Evolutionary conservation across 371 early-diverging fungal genomes (phyloP).

Genomic region (Rhizopus arrhizus): DNA sequence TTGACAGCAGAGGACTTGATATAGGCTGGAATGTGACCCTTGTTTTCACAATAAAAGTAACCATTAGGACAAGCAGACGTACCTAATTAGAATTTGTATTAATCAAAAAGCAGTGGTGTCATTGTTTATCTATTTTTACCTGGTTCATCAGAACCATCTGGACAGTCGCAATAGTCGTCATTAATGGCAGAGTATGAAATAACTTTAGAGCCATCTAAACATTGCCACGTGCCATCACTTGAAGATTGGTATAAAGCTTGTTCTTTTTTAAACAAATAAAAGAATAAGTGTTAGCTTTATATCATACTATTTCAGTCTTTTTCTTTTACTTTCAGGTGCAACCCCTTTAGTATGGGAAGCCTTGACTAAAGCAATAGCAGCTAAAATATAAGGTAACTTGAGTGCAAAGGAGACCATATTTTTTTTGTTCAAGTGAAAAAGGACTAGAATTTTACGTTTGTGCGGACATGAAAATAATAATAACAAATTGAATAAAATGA

Average conservation of each 20-base stretch:
- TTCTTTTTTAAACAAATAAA: constrained; percentile 25
- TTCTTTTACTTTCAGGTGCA: constrained; percentile 36
- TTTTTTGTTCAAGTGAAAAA: too few relatives aligned
- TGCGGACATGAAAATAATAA: too few relatives aligned
- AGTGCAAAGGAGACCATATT: neutral
- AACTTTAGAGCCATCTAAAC: constrained; percentile 73
- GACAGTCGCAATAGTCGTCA: constrained; percentile 96
- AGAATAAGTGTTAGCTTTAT: constrained; percentile 1
- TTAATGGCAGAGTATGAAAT: constrained; percentile 79
- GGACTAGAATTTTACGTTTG: too few relatives aligned
- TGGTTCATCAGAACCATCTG: constrained; percentile 94
- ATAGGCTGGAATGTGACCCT: constrained; percentile 70
- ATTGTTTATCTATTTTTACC: constrained; percentile 48
- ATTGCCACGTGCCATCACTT: constrained; percentile 61
- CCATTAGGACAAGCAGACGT: constrained; percentile 88
- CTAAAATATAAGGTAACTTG: constrained; percentile 38
- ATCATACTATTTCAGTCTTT: constrained; percentile 1
- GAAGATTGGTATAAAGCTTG: constrained; percentile 38
- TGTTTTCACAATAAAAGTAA: constrained; percentile 81
- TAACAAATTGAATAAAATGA: too few relatives aligned
- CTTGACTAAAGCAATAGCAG: constrained; percentile 31
- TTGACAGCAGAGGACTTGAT: constrained; percentile 81
- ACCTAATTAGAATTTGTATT: constrained; percentile 45
- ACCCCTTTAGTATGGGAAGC: constrained; percentile 33
- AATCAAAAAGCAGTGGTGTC: neutral